phyloP scores from a whole-genome alignment of 2,329 filamentous ascomycete genomes.

The Aspergillus candidus region DNA sequence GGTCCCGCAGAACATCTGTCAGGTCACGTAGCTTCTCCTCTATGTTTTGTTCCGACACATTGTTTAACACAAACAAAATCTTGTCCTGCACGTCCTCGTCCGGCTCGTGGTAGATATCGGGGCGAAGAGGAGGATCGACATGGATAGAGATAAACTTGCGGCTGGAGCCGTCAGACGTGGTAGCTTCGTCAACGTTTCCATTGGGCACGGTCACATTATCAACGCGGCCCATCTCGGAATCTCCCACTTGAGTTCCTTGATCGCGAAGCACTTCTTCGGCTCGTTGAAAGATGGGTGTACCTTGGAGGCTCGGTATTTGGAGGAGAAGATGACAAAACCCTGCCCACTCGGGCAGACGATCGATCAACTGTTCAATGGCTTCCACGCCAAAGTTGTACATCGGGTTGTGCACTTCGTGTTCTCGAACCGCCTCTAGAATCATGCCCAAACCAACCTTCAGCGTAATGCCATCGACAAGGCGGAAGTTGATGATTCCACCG shows the following conservation, averaged over 20 bases:
- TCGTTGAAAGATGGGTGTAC: conserved; percentile 76
- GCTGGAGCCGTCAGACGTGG: conserved; percentile 53
- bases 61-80: conserved; percentile 93
- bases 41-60: conserved; percentile 85
- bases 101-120: conserved; percentile 70
- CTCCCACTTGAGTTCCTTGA: conserved; percentile 54
- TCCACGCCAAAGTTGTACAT: conserved; percentile 99
- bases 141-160: conserved; percentile 74
- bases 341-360: conserved; percentile 87
- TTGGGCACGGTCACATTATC: conserved; percentile 53
- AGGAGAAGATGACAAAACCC: conserved; percentile 82
- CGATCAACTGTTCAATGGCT: conserved; percentile 80
- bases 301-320: conserved; percentile 72
- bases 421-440: conserved; percentile 92
- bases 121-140: conserved; percentile 61
- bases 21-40: conserved; percentile 78
- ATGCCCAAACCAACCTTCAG: conserved; percentile 92
- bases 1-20: conserved; percentile 67
- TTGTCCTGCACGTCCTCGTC: conserved; percentile 81
- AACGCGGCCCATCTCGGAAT: conserved; percentile 42
- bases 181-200: conserved; percentile 61
- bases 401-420: conserved; percentile 71
- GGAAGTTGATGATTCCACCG: conserved; percentile 91
- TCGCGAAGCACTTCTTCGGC: conserved; percentile 74
- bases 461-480: conserved; percentile 81